These are phyloP conservation scores for Calonectria hongkongensis DNA, from an alignment of 2,329 filamentous ascomycete species.

Conservation along the genomic window DNA sequence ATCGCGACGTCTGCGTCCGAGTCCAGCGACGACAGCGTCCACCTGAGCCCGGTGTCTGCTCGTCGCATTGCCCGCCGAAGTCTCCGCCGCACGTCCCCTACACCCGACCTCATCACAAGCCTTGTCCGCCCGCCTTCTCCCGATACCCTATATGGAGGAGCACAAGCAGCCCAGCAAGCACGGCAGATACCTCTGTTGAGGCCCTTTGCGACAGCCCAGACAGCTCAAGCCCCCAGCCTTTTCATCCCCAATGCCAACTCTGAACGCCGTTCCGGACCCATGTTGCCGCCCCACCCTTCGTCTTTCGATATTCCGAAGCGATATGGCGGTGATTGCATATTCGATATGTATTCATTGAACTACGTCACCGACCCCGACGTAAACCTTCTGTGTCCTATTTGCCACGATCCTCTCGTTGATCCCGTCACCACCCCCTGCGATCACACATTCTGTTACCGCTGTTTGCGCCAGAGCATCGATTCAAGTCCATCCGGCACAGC, in stretches of 20 bases:
- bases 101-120: conserved; percentile 63
- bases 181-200: conserved; percentile 46
- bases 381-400: conserved; percentile 73
- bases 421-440: conserved; percentile 78
- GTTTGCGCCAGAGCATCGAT: conserved; percentile 67
- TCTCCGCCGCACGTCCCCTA: conserved; percentile 59
- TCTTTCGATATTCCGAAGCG: conserved; percentile 63
- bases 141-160: conserved; percentile 58
- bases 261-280: conserved; percentile 59
- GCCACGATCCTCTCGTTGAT: conserved; percentile 76
- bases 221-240: conserved; percentile 41
- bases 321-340: conserved; percentile 61
- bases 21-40: conserved; percentile 61
- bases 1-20: conserved; percentile 55
- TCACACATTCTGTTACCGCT: conserved; percentile 79
- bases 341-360: conserved; percentile 67
- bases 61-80: conserved; percentile 61
- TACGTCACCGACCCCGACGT: conserved; percentile 67
- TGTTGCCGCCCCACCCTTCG: conserved; percentile 60
- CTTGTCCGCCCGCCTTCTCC: conserved; percentile 62
- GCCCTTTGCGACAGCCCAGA: conserved; percentile 32
- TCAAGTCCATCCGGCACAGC: conserved; percentile 63
- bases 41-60: conserved; percentile 59
- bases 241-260: conserved; percentile 50
- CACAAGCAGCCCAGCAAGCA: conserved; percentile 52